A percentile compares a stretch with the other conserved stretches of the same genome.
phyloP scores from a whole-genome alignment of 495 filamentous ascomycete species.

The Penicillium cosmopolitanum region DNA sequence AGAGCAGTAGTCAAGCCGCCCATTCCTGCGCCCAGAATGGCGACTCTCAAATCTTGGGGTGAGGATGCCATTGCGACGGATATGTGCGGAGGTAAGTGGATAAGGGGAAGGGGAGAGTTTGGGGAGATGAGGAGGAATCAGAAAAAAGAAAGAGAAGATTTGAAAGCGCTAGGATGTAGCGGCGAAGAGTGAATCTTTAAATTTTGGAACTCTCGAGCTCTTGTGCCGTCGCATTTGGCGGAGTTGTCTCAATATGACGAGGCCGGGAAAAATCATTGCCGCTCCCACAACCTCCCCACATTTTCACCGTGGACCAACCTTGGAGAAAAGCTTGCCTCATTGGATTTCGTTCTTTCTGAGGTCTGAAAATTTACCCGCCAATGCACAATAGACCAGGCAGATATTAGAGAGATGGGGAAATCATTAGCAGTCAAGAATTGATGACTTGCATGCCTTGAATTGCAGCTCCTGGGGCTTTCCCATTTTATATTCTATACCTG shows the following conservation, averaged over 20 bases:
- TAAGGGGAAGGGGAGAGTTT: neutral
- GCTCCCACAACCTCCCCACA: slow-evolving; percentile 37
- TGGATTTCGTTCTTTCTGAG: neutral
- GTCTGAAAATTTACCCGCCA: slow-evolving; percentile 3
- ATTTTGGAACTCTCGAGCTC: slow-evolving; percentile 15
- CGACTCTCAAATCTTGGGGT: slow-evolving; percentile 46
- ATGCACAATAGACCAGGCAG: neutral
- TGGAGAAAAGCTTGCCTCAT: neutral
- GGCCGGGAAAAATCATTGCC: slow-evolving; percentile 32
- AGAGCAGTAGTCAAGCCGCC: slow-evolving; percentile 74
- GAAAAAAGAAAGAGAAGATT: neutral
- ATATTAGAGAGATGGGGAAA: neutral
- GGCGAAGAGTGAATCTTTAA: slow-evolving; percentile 16
- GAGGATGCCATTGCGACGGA: slow-evolving; percentile 32
- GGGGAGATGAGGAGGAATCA: neutral
- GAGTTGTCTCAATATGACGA: slow-evolving; percentile 10
- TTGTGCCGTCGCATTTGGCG: slow-evolving; percentile 17
- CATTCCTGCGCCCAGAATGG: slow-evolving; percentile 65
- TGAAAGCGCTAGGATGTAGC: too few relatives aligned
- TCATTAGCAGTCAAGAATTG: neutral
- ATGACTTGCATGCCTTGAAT: neutral
- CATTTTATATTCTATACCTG: neutral
- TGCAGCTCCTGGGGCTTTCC: too few relatives aligned
- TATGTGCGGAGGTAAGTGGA: slow-evolving; percentile 12
- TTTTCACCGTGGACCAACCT: slow-evolving; percentile 7